These are phyloP conservation scores for Dictyostelium intermedium DNA, from an alignment of 78 protist species.

Conservation along the genomic window DNA sequence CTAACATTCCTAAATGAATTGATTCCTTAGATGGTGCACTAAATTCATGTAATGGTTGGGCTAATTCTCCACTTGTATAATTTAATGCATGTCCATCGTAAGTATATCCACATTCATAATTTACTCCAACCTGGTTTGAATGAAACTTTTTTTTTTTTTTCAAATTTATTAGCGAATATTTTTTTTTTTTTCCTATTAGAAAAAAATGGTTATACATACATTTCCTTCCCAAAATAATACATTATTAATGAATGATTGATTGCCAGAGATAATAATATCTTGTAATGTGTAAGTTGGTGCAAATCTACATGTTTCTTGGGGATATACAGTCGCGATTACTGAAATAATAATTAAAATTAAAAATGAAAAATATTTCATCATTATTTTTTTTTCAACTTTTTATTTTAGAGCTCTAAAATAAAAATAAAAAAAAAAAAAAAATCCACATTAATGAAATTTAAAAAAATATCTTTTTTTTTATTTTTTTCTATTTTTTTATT, in stretches of 20 bases:
- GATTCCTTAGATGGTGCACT: constrained; percentile 83
- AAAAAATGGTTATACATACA: constrained; percentile 10
- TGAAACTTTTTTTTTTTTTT: not conserved
- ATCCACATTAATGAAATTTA: too few relatives aligned
- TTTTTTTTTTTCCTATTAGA: not conserved
- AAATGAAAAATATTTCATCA: not conserved
- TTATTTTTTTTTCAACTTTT: too few relatives aligned
- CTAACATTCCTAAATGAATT: constrained; percentile 51
- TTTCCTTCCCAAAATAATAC: constrained; percentile 72
- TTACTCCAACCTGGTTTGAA: constrained; percentile 14
- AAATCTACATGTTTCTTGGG: constrained; percentile 12
- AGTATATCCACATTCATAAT: constrained; percentile 42
- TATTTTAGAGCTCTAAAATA: too few relatives aligned
- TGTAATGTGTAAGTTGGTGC: not conserved
- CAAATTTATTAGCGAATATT: not conserved
- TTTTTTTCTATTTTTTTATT: too few relatives aligned
- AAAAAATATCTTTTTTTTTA: too few relatives aligned
- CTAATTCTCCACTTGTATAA: constrained; percentile 48
- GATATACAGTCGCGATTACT: not conserved
- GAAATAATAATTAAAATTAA: not conserved
- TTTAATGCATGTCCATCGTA: constrained; percentile 71
- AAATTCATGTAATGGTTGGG: constrained; percentile 23
- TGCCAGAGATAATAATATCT: not conserved
- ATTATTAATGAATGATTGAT: constrained; percentile 7
- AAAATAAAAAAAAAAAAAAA: too few relatives aligned